These are phyloP conservation scores for Teratosphaeria pseudoeucalypti DNA, from an alignment of 2,329 filamentous ascomycete species.

Conservation along the genomic window DNA sequence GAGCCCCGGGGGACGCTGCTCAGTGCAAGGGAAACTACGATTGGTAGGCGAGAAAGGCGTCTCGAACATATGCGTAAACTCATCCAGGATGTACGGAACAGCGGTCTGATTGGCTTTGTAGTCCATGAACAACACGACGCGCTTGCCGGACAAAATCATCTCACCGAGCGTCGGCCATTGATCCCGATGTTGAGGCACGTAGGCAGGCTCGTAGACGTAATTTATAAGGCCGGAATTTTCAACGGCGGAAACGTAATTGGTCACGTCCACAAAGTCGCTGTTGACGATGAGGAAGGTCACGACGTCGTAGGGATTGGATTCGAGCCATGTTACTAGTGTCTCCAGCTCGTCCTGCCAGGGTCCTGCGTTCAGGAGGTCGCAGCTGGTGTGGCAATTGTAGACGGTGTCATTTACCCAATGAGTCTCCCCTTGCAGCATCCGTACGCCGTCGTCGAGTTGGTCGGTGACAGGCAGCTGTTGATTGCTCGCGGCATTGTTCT, in stretches of 20 bases:
- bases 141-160: constrained; percentile 57
- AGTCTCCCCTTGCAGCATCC: constrained; percentile 51
- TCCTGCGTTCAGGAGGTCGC: constrained; percentile 71
- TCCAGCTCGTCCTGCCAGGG: constrained; percentile 64
- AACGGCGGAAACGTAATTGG: constrained; percentile 57
- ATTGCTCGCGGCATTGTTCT: constrained; percentile 65
- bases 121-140: constrained; percentile 74
- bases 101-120: constrained; percentile 69
- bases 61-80: constrained; percentile 86
- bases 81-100: constrained; percentile 75
- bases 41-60: constrained; percentile 70
- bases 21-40: constrained; percentile 62
- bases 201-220: constrained; percentile 63
- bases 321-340: constrained; percentile 62
- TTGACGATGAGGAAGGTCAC: constrained; percentile 82
- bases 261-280: constrained; percentile 58
- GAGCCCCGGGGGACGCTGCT: constrained; percentile 65
- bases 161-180: constrained; percentile 77
- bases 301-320: constrained; percentile 70
- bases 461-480: constrained; percentile 56
- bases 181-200: constrained; percentile 57
- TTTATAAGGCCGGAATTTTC: constrained; percentile 59
- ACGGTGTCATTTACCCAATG: constrained; percentile 47
- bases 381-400: constrained; percentile 79
- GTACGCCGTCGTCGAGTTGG: constrained; percentile 69